Evolutionary conservation across 106 monocot genomes (phyloP), one percentile per base, ranked within the genome.

Genomic region (Alisma plantagoaquatica): DNA sequence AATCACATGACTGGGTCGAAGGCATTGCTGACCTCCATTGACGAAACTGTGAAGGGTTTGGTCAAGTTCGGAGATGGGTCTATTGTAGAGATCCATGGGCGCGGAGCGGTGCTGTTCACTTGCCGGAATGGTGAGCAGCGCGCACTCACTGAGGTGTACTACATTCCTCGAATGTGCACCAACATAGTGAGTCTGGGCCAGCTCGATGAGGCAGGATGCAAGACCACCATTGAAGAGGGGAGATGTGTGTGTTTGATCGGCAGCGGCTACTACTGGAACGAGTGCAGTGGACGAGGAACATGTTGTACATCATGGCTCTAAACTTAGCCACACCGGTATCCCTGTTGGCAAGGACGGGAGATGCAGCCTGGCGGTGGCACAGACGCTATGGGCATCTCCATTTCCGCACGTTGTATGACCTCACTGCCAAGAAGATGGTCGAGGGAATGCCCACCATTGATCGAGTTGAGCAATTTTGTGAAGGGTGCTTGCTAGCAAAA

Each of bases 91-190:
- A 54, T 54, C 5, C 3, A 54, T 27, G 54, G 54, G 6, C 26
- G 32, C 4, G 54, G 54, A 29, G 3, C 54, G 4, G 28, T 54
- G 8, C 12, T 54, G 17, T 54, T 54, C 5, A 27, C 29, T 30
- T 54, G 54, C 16, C 23, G 19, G 29, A 54, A 54, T 31, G 54
- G 54, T 6, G 29, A 54, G 8, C 54, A 54, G 4, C 29, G 54
- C 6, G 17, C 29, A 4, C 54, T 54, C 29, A 29, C 26, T 12
- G 54, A 28, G 26, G 54, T 54, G 9, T 54, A 54, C 54, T 54
- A 3, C 16, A 54, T 54, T 31, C 54, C 30, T 18, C 26, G 29
- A 9, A 12, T 54, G 6, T 8, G 25, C 54, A 27, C 28, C 9
- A 54, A 54, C 29, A 28, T 54, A 8, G 19, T 54, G 1, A 54